Base-by-base conservation (phyloP, 257 asterid species). In the Handroanthus guayacan region DNA sequence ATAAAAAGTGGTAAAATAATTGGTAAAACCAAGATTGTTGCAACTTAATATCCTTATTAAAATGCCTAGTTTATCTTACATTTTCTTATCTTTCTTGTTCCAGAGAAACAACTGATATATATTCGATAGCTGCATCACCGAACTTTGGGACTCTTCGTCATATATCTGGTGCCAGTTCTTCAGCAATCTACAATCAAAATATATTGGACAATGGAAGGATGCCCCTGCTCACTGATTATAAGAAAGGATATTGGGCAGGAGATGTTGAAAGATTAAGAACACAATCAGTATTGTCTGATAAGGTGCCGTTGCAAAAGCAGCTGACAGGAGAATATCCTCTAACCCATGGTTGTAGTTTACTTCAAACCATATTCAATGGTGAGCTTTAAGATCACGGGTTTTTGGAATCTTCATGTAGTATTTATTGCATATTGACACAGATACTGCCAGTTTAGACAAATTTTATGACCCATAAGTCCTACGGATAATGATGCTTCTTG, bases 51-150 rank as follows among this genome's bases (percentile, higher is more conserved):
- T 48, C 6, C 10, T 43, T 70, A 37, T 62, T n/a, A 31, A 9
- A 65, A 14, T 18, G 50, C 25, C 52, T 25, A 9, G 38, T 61
- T 45, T 34, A 20, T 47, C 74, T 82, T 67, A 62, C 44, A 25
- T 3, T 16, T 38, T 69, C 72, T 71, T 75, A 41, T 18, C 61
- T 16, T 50, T 48, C 71, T 55, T 10, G 5, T 45, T 65, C 18
- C 88, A 94, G 97, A 80, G 97, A 94, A 81, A 76, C 98, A 10
- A 88, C 90, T n/a, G 85, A 92, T 80, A 74, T 86, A 45, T 87
- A 82, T 63, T 80, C 97, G 5, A 86, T 94, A 78, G 91, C 98
- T 31, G 96, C 96, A 72, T 87, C 97, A n/a, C 98, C 97, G 57
- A 81, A 67, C 81, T 76, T 90, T 10, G 95, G 92, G 39, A 54